These are phyloP conservation scores for Zalaria obscura DNA, from an alignment of 2,329 filamentous ascomycete genomes.

Conservation along the genomic window DNA sequence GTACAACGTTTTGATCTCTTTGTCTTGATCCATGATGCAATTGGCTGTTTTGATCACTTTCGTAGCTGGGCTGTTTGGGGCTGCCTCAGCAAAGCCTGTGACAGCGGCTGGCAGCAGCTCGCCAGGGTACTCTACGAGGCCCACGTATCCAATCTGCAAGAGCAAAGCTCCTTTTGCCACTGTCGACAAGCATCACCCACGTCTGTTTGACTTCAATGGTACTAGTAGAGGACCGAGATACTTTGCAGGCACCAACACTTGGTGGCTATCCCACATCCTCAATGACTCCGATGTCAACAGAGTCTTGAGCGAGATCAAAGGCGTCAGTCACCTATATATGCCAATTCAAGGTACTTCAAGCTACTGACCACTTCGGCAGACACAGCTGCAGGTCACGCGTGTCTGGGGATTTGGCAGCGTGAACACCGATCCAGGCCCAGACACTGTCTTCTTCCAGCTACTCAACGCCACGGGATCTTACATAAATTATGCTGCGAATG, in stretches of 20 bases:
- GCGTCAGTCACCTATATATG: too few relatives aligned
- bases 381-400: conserved; percentile 36
- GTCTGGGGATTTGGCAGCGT: conserved; percentile 53
- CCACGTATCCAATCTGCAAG: neutral
- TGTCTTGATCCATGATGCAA: too few relatives aligned
- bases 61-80: neutral
- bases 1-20: too few relatives aligned
- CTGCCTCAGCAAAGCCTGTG: neutral
- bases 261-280: neutral
- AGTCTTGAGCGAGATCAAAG: neutral
- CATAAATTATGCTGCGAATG: conserved; percentile 50
- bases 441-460: conserved; percentile 28
- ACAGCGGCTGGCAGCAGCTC: neutral
- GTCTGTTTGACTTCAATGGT: neutral
- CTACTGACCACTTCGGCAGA: too few relatives aligned
- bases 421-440: conserved; percentile 23
- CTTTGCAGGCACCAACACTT: conserved; percentile 1
- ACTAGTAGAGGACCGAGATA: neutral
- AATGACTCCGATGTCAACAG: neutral
- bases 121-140: neutral
- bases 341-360: too few relatives aligned
- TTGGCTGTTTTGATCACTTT: neutral
- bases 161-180: neutral
- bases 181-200: neutral
- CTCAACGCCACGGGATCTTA: conserved; percentile 36